phyloP scores from a whole-genome alignment of 2,329 filamentous ascomycete genomes.

The Lachnellula hyalina region DNA sequence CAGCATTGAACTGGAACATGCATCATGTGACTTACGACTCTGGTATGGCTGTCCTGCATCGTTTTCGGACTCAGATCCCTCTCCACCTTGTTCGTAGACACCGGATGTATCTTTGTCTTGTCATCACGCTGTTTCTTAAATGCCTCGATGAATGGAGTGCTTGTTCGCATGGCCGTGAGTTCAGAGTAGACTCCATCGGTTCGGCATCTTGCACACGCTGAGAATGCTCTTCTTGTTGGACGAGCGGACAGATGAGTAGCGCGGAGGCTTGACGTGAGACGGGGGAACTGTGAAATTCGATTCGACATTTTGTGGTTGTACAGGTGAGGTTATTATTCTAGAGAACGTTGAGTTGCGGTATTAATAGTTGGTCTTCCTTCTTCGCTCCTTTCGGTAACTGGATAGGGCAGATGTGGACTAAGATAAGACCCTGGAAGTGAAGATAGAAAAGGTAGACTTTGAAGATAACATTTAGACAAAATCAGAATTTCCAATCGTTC shows the following conservation, averaged over 20 bases:
- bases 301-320: conserved; percentile 11
- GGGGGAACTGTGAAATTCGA: neutral
- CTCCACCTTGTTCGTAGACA: conserved; percentile 33
- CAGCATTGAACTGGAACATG: conserved; percentile 7
- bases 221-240: conserved; percentile 16
- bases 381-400: no score
- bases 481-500: no score
- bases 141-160: conserved; percentile 65
- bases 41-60: conserved; percentile 63
- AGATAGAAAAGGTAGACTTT: no score
- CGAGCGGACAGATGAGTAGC: neutral
- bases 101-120: conserved; percentile 2
- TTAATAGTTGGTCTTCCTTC: no score
- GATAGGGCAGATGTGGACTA: no score
- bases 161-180: conserved; percentile 53
- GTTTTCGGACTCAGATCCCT: conserved; percentile 52
- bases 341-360: neutral
- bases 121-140: conserved; percentile 45
- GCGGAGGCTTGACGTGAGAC: neutral
- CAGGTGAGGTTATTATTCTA: neutral
- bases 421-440: no score
- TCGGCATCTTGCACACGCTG: conserved; percentile 9
- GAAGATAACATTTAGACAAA: no score
- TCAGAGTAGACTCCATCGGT: conserved; percentile 55
- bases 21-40: conserved; percentile 44